Base-by-base conservation (phyloP, 768 basidiomycete species). In the Boletus coccyginus region DNA sequence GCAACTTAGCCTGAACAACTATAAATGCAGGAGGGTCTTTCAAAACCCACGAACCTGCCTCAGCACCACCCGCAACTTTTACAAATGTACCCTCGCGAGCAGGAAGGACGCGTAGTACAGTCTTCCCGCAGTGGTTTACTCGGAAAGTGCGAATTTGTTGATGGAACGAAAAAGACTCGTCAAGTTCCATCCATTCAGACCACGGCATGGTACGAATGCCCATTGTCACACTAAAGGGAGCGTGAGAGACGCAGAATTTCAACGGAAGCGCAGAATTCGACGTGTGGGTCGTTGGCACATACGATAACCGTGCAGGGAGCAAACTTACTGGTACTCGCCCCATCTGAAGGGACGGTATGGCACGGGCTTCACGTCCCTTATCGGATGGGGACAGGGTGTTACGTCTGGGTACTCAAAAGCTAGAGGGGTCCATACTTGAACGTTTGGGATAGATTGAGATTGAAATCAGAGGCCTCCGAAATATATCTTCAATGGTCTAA, bases 131-230 rank as follows among this genome's bases (percentile, higher is more conserved):
- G 3, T 78, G 81, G 7, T 64, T 53, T 41, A 88, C 75, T 40
- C 89, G 81, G 53, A 80, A 76, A 13, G 74, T 69, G 40, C 83
- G 81, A 46, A 92, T 83, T 13, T 71, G 73, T 65, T 88, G 81
- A 63, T 85, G 86, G 31, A 63, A 61, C 13, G 73, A 68, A 64
- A 83, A 87, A 47, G 81, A 74, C 51, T 80, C 75, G 70, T 90
- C 88, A 33, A 89, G 76, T 74, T 91, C 87, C 50, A 90, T 84
- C 88, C 90, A 91, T 50, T 87, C 82, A 17, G 78, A 75, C 84
- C 85, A 91, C 9, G 75, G 75, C 87, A 91, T 88, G 46, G 69
- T 76, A 27, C 84, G 79, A 61, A 88, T 81, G 57, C 85, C 87
- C 87, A 89, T 89, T 32, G 86, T 89, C 21, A 88, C 78, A 58